Base-by-base conservation (phyloP, 2,329 filamentous ascomycete genomes). In the Fusarium ambrosium region DNA sequence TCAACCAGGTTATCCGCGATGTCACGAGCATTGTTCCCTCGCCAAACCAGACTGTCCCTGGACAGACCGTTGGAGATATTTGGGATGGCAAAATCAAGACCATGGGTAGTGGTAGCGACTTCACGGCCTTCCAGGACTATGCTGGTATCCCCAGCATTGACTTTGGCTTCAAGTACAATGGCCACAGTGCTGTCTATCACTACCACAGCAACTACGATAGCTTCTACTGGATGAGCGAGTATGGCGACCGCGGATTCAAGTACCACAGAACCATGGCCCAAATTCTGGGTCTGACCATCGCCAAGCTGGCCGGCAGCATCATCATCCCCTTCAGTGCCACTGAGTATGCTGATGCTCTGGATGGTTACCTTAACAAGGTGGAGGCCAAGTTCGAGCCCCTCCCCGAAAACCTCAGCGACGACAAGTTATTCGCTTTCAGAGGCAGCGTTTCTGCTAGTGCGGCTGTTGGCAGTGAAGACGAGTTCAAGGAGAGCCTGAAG, bases 201-300 rank as follows among this genome's bases (percentile, higher is more conserved):
- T 98, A 98, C 82, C 95, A 98, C 84, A 92, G 92, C 81, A 97
- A 98, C 85, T 97, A 97, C 82, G 95, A 97, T 81, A 94, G 92
- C 79, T 97, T 95, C 82, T 87, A 93, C 82, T 98, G 95, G 95
- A 97, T 97, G 94, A 88, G 92, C 64, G 89, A 88, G 27, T 97
- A 90, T 72, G 95, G 94, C 48, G 95, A 98, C 78, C 87, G 87
- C 2, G 89, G 87, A 24, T 92, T 91, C 66, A 85, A 88, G 55
- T 94, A 94, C 78, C 93, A 94, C 82, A 82, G 87, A 70, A 86
- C 92, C 58, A 89, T 92, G 85, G 88, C 92, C 3, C 92, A 93
- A 80, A 81, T 95, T 14, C 87, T 92, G 53, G 90, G 89, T 20
- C 80, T 94, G 48, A 84, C 92, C 24, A 85, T 91, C 1, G 90